phyloP scores from a whole-genome alignment of 106 monocot genomes.

The Chionographis japonica region DNA sequence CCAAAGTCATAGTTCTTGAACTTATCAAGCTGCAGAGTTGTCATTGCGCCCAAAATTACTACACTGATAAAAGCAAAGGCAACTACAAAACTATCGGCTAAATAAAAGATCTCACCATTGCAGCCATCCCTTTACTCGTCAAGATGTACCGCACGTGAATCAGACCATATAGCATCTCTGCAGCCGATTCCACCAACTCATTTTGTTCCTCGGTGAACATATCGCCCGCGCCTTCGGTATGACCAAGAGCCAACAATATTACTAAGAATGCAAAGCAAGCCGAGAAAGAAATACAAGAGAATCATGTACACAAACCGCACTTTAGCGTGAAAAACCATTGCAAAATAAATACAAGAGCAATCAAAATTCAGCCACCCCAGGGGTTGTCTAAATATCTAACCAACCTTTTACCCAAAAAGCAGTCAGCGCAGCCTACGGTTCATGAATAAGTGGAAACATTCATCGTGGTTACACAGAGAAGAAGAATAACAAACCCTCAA shows the following conservation, averaged over 20 bases:
- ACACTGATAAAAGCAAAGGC: neutral
- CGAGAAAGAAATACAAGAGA: neutral
- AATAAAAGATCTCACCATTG: constrained; percentile 44
- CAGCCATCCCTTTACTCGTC: constrained; percentile 70
- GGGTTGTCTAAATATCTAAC: too few species aligned
- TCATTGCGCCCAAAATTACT: neutral
- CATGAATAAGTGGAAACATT: too few species aligned
- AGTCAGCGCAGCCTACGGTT: too few species aligned
- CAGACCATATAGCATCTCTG: constrained; percentile 86
- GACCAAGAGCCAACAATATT: neutral
- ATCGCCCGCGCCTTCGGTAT: constrained; percentile 39
- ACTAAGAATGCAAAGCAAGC: neutral
- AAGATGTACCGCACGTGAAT: constrained; percentile 82
- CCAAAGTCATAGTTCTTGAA: constrained; percentile 86
- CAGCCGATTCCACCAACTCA: constrained; percentile 84
- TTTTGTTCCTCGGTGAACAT: constrained; percentile 83
- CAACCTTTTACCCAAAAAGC: too few species aligned
- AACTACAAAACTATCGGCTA: neutral
- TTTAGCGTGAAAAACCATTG: too few species aligned
- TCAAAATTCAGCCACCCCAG: too few species aligned
- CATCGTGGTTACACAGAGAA: too few species aligned
- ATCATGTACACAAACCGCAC: too few species aligned
- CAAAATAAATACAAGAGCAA: too few species aligned
- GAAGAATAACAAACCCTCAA: too few species aligned
- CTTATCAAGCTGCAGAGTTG: constrained; percentile 59